Base-by-base conservation (phyloP, 805 yeast genomes). In the Nakazawaea holstii region DNA sequence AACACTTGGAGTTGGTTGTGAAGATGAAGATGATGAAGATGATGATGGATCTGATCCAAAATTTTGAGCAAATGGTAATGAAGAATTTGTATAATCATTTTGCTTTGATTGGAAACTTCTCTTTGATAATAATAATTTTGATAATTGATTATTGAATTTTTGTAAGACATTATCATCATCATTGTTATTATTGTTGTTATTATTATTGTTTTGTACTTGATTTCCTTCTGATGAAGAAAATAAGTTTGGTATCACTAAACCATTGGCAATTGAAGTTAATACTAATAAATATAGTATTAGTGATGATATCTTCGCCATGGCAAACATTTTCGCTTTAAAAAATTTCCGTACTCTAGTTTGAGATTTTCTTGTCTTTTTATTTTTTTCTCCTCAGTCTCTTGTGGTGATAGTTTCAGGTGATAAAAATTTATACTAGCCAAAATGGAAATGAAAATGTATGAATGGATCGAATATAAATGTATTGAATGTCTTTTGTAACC, bases 181-280 rank as follows among this genome's bases (percentile, higher is more conserved):
- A 17, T 43, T 15, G 4, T 43, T 15, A 15, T 33, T 20, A 5
- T 3, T 20, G 5, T 20, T 30, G 7, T 43, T 15, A 15, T 33
- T 30, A 8, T 43, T 10, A 27, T 33, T 35, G 9, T 41, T 11
- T 39, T 26, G 10, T n/a, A 11, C 20, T 6, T 26, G 38, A 24
- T 41, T 39, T 27, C 28, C 39, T 39, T 28, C 27, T 2, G 15
- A 6, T 29, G 39, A 32, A 2, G 48, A 32, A 5, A 45, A 35
- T 13, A 38, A n/a, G 17, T 27, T 39, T 9, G 43, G 43, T 46
- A 46, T 46, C 49, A 46, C 49, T 28, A 46, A 46, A 17, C 37
- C 44, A 40, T 40, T 27, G 6, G 45, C 27, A 29, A 45, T 32
- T n/a, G 48, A 14, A 24, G 30, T 33, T 29, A 32, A 35, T 11